phyloP scores from a whole-genome alignment of 352 stramenopile genomes.

The Phytophthora brassicae region DNA sequence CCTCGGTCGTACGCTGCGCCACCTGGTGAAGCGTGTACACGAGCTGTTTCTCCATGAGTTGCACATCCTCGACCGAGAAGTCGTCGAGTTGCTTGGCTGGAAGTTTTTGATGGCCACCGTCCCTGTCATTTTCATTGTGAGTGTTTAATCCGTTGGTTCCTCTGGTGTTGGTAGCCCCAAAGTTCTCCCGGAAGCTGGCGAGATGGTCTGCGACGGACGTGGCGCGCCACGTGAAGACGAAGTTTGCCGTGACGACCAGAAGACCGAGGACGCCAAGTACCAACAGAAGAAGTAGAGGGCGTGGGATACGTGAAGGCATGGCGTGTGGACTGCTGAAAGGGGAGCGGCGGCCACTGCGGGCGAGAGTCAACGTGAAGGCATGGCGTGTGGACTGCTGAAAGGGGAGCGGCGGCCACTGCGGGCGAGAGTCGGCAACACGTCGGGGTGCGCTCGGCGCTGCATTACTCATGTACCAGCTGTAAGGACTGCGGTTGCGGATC shows the following conservation, averaged over 20 bases:
- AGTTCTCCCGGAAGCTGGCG: slow-evolving; percentile 11
- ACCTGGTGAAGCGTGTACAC: slow-evolving; percentile 36
- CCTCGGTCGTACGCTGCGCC: slow-evolving; percentile 28
- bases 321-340: slow-evolving; percentile 26
- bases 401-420: slow-evolving; percentile 18
- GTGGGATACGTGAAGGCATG: slow-evolving; percentile 19
- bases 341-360: slow-evolving; percentile 17
- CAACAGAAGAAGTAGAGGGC: slow-evolving; percentile 19
- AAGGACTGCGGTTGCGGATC: no score
- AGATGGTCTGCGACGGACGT: slow-evolving; percentile 22
- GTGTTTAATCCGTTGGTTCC: not conserved
- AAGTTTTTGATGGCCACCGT: slow-evolving; percentile 4
- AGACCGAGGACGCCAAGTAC: slow-evolving; percentile 24
- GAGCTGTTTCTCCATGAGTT: slow-evolving; percentile 36
- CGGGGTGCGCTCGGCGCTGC: slow-evolving; percentile 25
- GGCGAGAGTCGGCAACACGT: slow-evolving; percentile 29
- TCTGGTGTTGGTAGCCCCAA: not conserved
- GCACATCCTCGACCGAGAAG: slow-evolving; percentile 22
- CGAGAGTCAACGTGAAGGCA: slow-evolving; percentile 25
- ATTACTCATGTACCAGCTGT: slow-evolving; percentile 2
- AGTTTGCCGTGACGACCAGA: slow-evolving; percentile 30
- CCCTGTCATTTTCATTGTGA: not conserved
- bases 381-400: slow-evolving; percentile 27
- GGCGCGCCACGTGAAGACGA: slow-evolving; percentile 35
- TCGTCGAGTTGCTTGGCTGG: slow-evolving; percentile 1